Conservation (phyloP, 352 stramenopile species). For the Phytophthora colocasiae region DNA sequence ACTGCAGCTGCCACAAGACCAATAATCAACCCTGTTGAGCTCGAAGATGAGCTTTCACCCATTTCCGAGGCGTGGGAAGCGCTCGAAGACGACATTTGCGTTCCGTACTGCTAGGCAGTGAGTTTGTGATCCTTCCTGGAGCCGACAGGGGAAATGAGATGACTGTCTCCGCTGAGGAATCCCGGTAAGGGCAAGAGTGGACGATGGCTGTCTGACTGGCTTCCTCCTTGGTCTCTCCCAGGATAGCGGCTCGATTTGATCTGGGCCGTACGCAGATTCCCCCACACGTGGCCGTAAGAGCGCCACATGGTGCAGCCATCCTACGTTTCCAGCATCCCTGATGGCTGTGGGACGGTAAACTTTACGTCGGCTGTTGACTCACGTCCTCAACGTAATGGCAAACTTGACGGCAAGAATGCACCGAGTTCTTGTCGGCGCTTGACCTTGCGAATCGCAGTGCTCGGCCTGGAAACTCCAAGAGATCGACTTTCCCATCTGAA, state of each 20-base stretch:
- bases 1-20: slow-evolving; percentile 14
- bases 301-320: slow-evolving; percentile 11
- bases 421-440: neutral
- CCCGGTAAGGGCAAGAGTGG: slow-evolving; percentile 19
- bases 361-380: slow-evolving; percentile 9
- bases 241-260: slow-evolving; percentile 24
- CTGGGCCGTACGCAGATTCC: slow-evolving; percentile 3
- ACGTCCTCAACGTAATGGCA: neutral
- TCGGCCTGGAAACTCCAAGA: neutral
- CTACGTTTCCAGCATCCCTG: neutral
- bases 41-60: slow-evolving; percentile 9
- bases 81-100: slow-evolving; percentile 16
- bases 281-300: neutral
- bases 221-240: slow-evolving; percentile 18
- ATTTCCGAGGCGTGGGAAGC: slow-evolving; percentile 1
- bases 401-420: neutral
- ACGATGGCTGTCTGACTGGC: slow-evolving; percentile 20
- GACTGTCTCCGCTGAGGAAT: slow-evolving; percentile 16
- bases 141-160: slow-evolving; percentile 19
- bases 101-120: no score
- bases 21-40: slow-evolving; percentile 24
- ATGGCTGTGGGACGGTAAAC: slow-evolving; percentile 5
- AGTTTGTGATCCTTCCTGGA: slow-evolving; percentile 3
- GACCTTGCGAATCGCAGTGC: neutral
- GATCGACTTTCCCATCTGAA: slow-evolving; percentile 12